These are phyloP conservation scores for Penicillium oxalicum DNA, from an alignment of 2,329 filamentous ascomycete species.

Conservation along the genomic window DNA sequence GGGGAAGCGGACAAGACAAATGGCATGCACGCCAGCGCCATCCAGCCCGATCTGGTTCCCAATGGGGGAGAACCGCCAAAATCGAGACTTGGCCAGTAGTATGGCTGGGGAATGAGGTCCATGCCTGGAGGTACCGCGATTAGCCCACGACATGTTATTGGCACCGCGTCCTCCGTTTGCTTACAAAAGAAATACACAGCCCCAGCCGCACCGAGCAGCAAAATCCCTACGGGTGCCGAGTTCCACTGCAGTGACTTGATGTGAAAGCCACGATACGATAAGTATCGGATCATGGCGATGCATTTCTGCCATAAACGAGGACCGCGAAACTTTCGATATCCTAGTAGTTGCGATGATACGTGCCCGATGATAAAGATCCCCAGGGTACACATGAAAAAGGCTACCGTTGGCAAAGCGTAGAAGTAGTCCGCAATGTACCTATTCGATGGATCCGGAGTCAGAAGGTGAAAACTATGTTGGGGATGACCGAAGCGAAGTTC, in stretches of 20 bases:
- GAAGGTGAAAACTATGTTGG: no score
- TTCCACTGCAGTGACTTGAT: no score
- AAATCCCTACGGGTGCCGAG: slow-evolving; percentile 40
- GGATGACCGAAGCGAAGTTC: no score
- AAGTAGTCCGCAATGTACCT: slow-evolving; percentile 49
- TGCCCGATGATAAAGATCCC: slow-evolving; percentile 41
- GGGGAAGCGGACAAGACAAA: slow-evolving; percentile 39
- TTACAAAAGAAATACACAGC: slow-evolving; percentile 38
- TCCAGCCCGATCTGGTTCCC: slow-evolving; percentile 46
- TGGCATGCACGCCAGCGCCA: slow-evolving; percentile 47
- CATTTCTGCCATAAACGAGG: no score
- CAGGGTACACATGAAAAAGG: slow-evolving; percentile 47
- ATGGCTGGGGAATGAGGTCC: slow-evolving; percentile 45
- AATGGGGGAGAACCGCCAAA: slow-evolving; percentile 49
- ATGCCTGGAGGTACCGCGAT: slow-evolving; percentile 32
- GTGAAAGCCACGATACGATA: slow-evolving; percentile 31
- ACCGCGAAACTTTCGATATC: slow-evolving; percentile 26
- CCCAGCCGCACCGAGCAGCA: slow-evolving; percentile 37
- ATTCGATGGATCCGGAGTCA: no score
- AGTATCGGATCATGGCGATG: slow-evolving; percentile 32
- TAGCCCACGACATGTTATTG: no score
- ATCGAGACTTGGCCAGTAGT: slow-evolving; percentile 47
- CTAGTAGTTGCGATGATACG: slow-evolving; percentile 16
- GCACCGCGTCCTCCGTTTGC: no score
- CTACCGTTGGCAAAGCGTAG: slow-evolving; percentile 47